Evolutionary conservation across 345 rosid species (phyloP), one percentile per base, ranked within the genome.

Genomic region (Lagerstroemia speciosa): DNA sequence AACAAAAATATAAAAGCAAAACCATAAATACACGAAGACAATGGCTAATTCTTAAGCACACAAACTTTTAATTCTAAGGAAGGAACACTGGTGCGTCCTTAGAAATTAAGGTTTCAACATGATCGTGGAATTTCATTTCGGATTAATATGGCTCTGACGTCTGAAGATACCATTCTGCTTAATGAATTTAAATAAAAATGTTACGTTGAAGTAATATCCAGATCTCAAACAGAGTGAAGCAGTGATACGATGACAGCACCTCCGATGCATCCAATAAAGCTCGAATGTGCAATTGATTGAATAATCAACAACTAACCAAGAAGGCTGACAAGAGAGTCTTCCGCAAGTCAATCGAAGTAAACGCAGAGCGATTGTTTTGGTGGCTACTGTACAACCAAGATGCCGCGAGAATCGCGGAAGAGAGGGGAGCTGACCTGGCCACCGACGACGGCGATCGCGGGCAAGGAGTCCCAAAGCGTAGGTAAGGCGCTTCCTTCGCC

Each of bases 361-460:
- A 65, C 67, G 26, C 40, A 62, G 0, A 24, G 16, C 57, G 8
- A 61, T 33, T 2, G 43, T 36, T 0, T 24, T 20, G 61, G n/a
- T 30, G 31, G 27, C 19, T n/a, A 30, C 53, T 48, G 20, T 20
- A 10, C 38, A 62, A 62, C 24, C 46, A 37, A n/a, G 0, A 60
- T 20, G 64, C 43, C 37, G 64, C 29, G 7, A 6, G 29, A 33
- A 19, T 37, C 55, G 38, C 37, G 38, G 20, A 32, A 69, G 40
- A 24, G n/a, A 57, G 52, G 24, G 37, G 20, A 27, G 70, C 45
- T 22, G 69, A 94, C 99, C 97, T 95, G 99, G 73, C 99, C 99
- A 75, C 99, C 99, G 77, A 94, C 99, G 70, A 94, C 99, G 67
- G 99, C 99, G 74, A 94, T 94, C 64, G 98, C 74, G 14, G 99